Evolutionary conservation across 306 rosid species (phyloP).

Genomic region (Vigna trinervia): DNA sequence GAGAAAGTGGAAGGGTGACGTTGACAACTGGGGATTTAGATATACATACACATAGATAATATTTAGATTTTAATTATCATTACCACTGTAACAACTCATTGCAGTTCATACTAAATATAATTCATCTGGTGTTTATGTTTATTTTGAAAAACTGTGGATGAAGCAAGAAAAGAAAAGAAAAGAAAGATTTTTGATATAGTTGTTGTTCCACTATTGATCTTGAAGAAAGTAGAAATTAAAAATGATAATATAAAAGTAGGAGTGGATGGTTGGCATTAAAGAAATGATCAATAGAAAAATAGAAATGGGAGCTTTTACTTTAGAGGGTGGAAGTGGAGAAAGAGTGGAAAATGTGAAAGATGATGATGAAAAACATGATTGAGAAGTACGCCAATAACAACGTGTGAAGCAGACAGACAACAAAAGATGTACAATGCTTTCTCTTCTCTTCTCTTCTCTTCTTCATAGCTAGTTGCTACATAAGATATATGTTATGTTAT

Average conservation of each 20-base stretch:
- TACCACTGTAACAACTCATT: background rate
- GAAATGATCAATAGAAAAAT: background rate
- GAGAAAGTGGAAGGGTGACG: conserved; percentile 46
- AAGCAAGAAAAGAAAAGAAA: too few species aligned
- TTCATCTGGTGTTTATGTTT: too few species aligned
- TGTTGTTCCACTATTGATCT: too few species aligned
- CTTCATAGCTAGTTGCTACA: background rate
- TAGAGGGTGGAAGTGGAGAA: conserved; percentile 44
- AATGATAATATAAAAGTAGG: background rate
- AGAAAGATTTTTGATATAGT: too few species aligned
- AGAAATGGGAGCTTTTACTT: conserved; percentile 57
- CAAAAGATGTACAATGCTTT: conserved; percentile 2
- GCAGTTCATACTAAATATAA: too few species aligned
- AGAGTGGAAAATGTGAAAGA: conserved; percentile 40
- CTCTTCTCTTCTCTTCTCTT: too few species aligned
- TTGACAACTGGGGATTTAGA: conserved; percentile 47
- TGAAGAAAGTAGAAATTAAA: too few species aligned
- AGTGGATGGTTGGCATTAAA: conserved; percentile 36
- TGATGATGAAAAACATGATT: conserved; percentile 44
- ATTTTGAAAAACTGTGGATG: too few species aligned
- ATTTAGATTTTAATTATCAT: background rate
- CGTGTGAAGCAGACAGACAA: conserved; percentile 43
- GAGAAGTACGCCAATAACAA: conserved; percentile 42
- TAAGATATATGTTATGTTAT: background rate
- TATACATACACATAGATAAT: background rate